phyloP scores from a whole-genome alignment of 225 moss, liverwort and hornwort species.

The Lunularia cruciata region DNA sequence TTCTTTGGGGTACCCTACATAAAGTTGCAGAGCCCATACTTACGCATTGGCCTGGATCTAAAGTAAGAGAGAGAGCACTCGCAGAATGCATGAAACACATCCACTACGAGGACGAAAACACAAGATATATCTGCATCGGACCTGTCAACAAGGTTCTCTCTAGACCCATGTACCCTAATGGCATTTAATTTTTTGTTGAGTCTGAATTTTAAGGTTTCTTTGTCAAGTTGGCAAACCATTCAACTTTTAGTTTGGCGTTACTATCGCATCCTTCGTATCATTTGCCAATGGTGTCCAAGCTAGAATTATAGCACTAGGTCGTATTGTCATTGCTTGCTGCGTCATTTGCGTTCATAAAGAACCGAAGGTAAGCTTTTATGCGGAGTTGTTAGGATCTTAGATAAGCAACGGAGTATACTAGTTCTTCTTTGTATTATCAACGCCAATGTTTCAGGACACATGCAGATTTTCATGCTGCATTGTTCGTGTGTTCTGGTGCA shows the following conservation, averaged over 20 bases:
- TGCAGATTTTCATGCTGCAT: not conserved
- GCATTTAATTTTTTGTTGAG: not conserved
- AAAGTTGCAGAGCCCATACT: constrained; percentile 79
- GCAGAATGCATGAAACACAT: constrained; percentile 75
- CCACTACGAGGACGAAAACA: constrained; percentile 89
- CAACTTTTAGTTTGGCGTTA: no score
- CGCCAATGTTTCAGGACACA: not conserved
- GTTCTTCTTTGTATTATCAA: no score
- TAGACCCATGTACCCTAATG: not conserved
- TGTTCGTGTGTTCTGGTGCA: constrained; percentile 26
- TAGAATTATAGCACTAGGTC: no score
- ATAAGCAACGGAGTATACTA: no score
- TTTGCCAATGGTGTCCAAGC: no score
- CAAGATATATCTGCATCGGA: constrained; percentile 63
- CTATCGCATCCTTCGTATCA: no score
- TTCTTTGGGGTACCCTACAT: constrained; percentile 78
- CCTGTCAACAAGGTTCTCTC: constrained; percentile 87
- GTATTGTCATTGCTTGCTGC: no score
- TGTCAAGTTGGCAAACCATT: no score
- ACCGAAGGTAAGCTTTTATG: no score
- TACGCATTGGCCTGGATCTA: constrained; percentile 77
- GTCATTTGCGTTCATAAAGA: no score
- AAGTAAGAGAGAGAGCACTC: constrained; percentile 65
- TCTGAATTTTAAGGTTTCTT: no score
- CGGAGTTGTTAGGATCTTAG: no score